These are phyloP conservation scores for Plantago ovata DNA, from an alignment of 257 asterid genomes.

Conservation along the genomic window DNA sequence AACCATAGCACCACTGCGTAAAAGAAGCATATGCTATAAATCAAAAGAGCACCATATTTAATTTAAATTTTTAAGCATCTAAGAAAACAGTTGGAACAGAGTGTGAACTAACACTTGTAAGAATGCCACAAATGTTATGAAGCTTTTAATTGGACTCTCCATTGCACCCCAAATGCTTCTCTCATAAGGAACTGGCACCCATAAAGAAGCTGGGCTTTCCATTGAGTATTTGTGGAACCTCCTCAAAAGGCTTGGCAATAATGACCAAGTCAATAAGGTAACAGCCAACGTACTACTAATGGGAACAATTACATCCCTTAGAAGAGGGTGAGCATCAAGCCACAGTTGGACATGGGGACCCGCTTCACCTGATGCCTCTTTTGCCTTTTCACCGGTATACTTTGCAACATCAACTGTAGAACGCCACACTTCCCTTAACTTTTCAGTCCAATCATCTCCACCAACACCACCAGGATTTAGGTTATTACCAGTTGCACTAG, in stretches of 20 bases:
- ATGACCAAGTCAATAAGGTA: conserved; percentile 71
- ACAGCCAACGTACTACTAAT: conserved; percentile 69
- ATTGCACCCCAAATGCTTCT: conserved; percentile 88
- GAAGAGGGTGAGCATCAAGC: conserved; percentile 72
- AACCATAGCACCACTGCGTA: conserved; percentile 67
- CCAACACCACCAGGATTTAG: conserved; percentile 33
- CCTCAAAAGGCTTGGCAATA: conserved; percentile 71
- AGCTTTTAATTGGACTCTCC: conserved; percentile 79
- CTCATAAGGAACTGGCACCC: conserved; percentile 83
- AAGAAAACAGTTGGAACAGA: conserved; percentile 10
- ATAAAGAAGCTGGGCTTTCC: conserved; percentile 64
- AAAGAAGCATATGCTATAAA: conserved; percentile 11
- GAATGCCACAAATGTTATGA: conserved; percentile 69
- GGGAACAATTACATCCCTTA: conserved; percentile 82
- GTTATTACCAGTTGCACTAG: conserved; percentile 31
- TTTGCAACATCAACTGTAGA: conserved; percentile 42
- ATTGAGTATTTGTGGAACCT: conserved; percentile 59
- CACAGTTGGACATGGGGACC: conserved; percentile 60
- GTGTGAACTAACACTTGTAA: conserved; percentile 57
- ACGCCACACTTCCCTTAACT: conserved; percentile 56
- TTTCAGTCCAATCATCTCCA: conserved; percentile 56
- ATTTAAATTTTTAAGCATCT: no score
- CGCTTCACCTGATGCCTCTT: conserved; percentile 49
- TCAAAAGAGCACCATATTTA: not conserved
- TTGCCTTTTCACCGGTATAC: conserved; percentile 54